Base-by-base conservation (phyloP, 2,329 filamentous ascomycete genomes). In the Cladosporium sp. region DNA sequence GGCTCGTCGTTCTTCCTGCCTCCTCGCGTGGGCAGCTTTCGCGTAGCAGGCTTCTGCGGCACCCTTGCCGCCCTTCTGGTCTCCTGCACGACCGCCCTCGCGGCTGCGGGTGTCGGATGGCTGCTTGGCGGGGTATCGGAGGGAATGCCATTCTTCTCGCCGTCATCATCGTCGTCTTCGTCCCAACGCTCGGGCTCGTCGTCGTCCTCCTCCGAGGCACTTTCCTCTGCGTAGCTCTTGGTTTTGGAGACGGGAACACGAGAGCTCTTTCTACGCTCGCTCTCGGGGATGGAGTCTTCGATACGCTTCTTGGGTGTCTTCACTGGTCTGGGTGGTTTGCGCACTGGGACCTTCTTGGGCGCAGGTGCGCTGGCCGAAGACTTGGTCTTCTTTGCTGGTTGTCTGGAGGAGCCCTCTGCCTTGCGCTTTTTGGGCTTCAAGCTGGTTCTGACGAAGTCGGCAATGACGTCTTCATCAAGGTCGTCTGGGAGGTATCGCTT, bases 401-500 rank as follows among this genome's bases (percentile, higher is more conserved):
- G 72, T 66, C 18, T 66, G 32, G 55, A 73, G 74, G 26, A 66
- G 28, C 59, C 68, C 5, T 78, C 78, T 1, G 73, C 67, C 69
- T 77, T 79, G 28, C 76, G 71, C 74, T 83, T 83, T 79, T 83
- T 87, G 34, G 81, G 82, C 82, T 90, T 92, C 77, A 96, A 80
- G 18, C 80, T 81, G 49, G 78, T 88, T 72, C 89, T 88, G 67
- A 97, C 92, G 55, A 93, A 78, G 24, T 88, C 87, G 71, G 97
- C 93, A 32, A 98, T 82, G 64, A 86, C 84, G 67, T 93, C 90
- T 49, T 92, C 90, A 21, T 92, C 60, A 5, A 83, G 78, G 28
- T 89, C 90, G 15, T 93, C 90, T 0, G 92, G 90, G 12, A 97
- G 85, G 76, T 91, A 97, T 66, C 90, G 89, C 82, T 90, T 96